A percentile compares a stretch with the other conserved stretches of the same genome.
Conservation (phyloP, 208 protist genomes). For the Acanthamoeba culbertsoni region DNA sequence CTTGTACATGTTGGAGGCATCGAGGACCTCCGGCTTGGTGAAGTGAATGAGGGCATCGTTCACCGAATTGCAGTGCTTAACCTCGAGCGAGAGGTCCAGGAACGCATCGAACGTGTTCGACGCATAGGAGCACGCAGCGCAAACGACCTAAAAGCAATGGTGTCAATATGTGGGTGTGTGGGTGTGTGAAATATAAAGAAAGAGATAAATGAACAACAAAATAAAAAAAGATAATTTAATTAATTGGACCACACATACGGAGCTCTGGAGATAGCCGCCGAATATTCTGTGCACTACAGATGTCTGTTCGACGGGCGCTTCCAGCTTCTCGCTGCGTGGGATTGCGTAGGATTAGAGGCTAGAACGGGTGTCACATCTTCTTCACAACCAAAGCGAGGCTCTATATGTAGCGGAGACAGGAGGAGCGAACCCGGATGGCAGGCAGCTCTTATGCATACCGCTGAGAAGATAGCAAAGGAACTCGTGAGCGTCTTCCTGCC, state of each 20-base stretch:
- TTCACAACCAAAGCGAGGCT: neutral
- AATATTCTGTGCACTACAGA: conserved; percentile 81
- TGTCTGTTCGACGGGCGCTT: conserved; percentile 69
- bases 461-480: conserved; percentile 84
- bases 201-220: neutral
- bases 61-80: conserved; percentile 72
- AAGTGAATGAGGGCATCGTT: conserved; percentile 75
- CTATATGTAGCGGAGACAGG: neutral
- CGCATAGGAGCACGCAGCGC: conserved; percentile 71
- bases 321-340: conserved; percentile 17
- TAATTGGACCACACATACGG: too few species aligned
- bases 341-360: too few species aligned
- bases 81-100: conserved; percentile 84
- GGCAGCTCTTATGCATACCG: conserved; percentile 73
- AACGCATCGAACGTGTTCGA: conserved; percentile 87
- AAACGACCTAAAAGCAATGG: conserved; percentile 75
- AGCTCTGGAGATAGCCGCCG: conserved; percentile 78
- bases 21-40: conserved; percentile 78
- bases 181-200: too few species aligned
- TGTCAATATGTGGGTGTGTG: too few species aligned
- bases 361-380: too few species aligned
- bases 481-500: conserved; percentile 89
- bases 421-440: conserved; percentile 26
- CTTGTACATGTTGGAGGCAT: conserved; percentile 84
- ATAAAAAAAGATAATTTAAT: too few species aligned